A percentile compares a stretch with the other conserved stretches of the same genome.
phyloP scores from a whole-genome alignment of 225 moss, liverwort and hornwort species.

The Bryoerythrophyllum caledonicum region DNA sequence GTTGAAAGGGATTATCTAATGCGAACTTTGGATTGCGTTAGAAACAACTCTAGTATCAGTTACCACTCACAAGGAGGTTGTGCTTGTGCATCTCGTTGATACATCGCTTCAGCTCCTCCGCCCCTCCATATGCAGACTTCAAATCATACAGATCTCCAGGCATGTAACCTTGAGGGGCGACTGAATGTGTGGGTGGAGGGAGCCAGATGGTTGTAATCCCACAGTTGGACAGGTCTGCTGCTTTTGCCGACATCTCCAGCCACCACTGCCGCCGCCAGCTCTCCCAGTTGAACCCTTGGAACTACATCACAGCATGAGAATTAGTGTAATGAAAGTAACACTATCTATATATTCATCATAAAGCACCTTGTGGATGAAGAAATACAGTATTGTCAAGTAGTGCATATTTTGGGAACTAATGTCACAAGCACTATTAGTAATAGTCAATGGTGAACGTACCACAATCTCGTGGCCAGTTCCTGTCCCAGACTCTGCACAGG shows the following conservation, averaged over 20 bases:
- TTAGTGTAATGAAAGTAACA: no score
- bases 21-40: no score
- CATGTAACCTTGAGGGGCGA: slow-evolving; percentile 84
- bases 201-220: slow-evolving; percentile 76
- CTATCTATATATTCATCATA: no score
- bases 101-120: slow-evolving; percentile 67
- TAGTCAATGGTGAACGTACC: slow-evolving; percentile 22
- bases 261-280: slow-evolving; percentile 79
- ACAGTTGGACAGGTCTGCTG: slow-evolving; percentile 65
- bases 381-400: no score
- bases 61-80: slow-evolving; percentile 48
- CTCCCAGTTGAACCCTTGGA: slow-evolving; percentile 89
- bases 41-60: background rate
- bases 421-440: no score
- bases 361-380: no score
- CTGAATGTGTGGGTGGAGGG: slow-evolving; percentile 76
- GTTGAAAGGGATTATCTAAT: no score
- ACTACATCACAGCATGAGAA: slow-evolving; percentile 26
- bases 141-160: slow-evolving; percentile 69
- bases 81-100: slow-evolving; percentile 62
- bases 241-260: slow-evolving; percentile 68
- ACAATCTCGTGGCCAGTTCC: slow-evolving; percentile 75
- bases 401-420: no score
- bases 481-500: slow-evolving; percentile 61
- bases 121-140: slow-evolving; percentile 66